Base-by-base conservation (phyloP, 106 monocot genomes). In the Posidonia australis region DNA sequence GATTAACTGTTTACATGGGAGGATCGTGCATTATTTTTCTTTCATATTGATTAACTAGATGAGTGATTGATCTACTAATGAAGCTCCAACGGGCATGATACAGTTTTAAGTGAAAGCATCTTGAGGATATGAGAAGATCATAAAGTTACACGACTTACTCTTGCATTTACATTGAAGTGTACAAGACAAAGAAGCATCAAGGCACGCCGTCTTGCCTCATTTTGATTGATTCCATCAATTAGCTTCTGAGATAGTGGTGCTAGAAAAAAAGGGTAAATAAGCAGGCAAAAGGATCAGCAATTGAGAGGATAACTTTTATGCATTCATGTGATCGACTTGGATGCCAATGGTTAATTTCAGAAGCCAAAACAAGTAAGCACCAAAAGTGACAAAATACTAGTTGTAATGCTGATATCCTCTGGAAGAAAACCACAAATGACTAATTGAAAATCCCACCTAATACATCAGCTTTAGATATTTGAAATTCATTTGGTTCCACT, bases 191-290 rank as follows among this genome's bases (percentile, higher is more conserved):
- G 83, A 47, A 94, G 67, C 72, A 86, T 86, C 70, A 89, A 67
- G 28, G 93, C 89, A 69, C 93, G 77, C 18, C 86, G 71, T 49
- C 89, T 86, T 73, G 79, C 49, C 61, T 81, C 73, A 72, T 71
- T 89, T 66, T 80, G 89, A 63, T 89, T 94, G 64, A 86, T 82
- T 46, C 93, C 93, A 70, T 94, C 93, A 73, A 94, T 75, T 57
- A 94, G 58, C 66, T 82, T 89, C 58, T 77, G 83, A 48, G 81
- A 58, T 59, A 86, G 83, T 60, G 89, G 81, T 54, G 84, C 93
- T 94, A 43, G 3, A 73, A 31, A 54, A 45, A 72, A 7, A n/a
- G n/a, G n/a, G 52, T 25, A 51, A 69, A 20, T 5, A 26, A 60
- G 44, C 5, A 55, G 36, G 2, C 22, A 61, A 45, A 22, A 20